These are phyloP conservation scores for Arachis monticola DNA, from an alignment of 331 rosid species.

Conservation along the genomic window DNA sequence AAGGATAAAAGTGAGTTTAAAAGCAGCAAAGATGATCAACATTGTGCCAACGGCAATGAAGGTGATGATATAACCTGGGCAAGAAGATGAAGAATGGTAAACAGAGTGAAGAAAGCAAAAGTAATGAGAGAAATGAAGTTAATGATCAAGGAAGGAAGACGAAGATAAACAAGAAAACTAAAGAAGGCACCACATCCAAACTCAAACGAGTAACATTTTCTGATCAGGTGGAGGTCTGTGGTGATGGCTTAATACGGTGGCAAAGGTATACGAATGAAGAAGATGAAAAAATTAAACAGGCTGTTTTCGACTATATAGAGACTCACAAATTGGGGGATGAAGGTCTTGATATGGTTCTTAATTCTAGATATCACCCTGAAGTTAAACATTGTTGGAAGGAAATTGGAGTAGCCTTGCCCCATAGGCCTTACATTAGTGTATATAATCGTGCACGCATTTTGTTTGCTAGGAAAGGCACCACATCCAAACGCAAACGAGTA, in stretches of 20 bases:
- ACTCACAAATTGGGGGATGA: constrained; percentile 62
- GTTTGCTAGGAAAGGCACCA: constrained; percentile 60
- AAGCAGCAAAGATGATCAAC: constrained; percentile 19
- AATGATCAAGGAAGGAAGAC: constrained; percentile 38
- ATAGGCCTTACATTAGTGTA: constrained; percentile 47
- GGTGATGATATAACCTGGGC: not conserved
- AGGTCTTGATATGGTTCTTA: constrained; percentile 68
- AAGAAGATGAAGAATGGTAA: constrained; percentile 31
- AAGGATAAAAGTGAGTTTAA: not conserved
- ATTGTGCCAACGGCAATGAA: not conserved
- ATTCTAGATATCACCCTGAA: constrained; percentile 38
- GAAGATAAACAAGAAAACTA: constrained; percentile 29
- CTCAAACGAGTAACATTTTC: constrained; percentile 65
- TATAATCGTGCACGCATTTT: constrained; percentile 64
- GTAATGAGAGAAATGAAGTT: constrained; percentile 10
- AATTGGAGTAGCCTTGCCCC: constrained; percentile 58
- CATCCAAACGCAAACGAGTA: constrained; percentile 53
- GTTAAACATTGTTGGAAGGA: constrained; percentile 71
- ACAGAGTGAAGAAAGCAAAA: not conserved
- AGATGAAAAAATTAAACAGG: constrained; percentile 56
- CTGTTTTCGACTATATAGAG: constrained; percentile 58
- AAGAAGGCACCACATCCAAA: constrained; percentile 19
- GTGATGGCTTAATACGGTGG: constrained; percentile 56
- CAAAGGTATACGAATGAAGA: constrained; percentile 75
- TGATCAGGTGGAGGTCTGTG: constrained; percentile 60